A percentile compares a stretch with the other conserved stretches of the same genome.
Evolutionary conservation across 257 asterid genomes (phyloP).

Genomic region (Thymus mandschuricus): DNA sequence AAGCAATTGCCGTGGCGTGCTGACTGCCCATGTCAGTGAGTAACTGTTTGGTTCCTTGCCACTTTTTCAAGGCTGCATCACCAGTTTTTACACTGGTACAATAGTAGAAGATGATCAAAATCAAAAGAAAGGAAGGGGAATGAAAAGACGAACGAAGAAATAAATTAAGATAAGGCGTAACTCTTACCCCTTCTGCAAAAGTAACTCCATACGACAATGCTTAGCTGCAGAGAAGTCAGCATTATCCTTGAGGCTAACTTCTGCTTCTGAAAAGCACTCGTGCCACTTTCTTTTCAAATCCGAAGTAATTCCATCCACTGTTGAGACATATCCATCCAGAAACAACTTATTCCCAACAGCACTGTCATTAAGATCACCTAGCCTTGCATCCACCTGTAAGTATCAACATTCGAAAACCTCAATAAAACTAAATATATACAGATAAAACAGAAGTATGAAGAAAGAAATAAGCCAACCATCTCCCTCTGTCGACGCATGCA

Average conservation of each 20-base stretch:
- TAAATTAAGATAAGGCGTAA: not conserved
- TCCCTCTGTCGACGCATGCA: conserved; percentile 79
- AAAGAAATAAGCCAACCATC: conserved; percentile 52
- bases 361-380: conserved; percentile 56
- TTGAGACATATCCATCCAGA: conserved; percentile 67
- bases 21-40: conserved; percentile 59
- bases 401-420: conserved; percentile 17
- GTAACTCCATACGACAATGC: conserved; percentile 83
- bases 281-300: conserved; percentile 80
- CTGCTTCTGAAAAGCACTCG: conserved; percentile 67
- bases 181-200: conserved; percentile 69
- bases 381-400: conserved; percentile 69
- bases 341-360: conserved; percentile 60
- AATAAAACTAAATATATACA: not conserved
- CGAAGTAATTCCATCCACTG: conserved; percentile 64
- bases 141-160: not conserved
- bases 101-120: not conserved
- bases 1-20: conserved; percentile 50
- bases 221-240: conserved; percentile 81
- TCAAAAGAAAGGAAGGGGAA: not conserved
- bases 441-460: not conserved
- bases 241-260: conserved; percentile 54
- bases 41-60: conserved; percentile 54
- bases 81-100: conserved; percentile 52
- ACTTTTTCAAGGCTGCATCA: conserved; percentile 52